Evolutionary conservation across 257 asterid species (phyloP).

Genomic region (Solanum boliviense): DNA sequence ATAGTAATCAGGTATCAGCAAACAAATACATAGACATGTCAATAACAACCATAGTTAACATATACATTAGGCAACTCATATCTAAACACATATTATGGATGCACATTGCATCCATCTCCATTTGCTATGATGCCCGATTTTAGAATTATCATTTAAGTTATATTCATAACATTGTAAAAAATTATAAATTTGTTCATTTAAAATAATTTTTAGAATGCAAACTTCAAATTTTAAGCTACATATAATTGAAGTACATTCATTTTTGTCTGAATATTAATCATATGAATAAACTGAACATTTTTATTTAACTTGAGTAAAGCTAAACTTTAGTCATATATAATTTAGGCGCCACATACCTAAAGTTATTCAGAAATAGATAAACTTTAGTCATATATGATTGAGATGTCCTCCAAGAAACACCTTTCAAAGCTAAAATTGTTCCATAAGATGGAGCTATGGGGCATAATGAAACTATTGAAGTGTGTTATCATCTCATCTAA

Average conservation of each 20-base stretch:
- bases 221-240: background rate
- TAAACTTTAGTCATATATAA: background rate
- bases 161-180: background rate
- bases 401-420: background rate
- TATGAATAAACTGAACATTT: background rate
- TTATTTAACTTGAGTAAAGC: background rate
- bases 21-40: background rate
- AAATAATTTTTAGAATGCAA: background rate
- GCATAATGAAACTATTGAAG: background rate
- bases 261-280: background rate
- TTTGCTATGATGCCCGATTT: background rate
- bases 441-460: background rate
- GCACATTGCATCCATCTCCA: background rate
- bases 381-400: background rate
- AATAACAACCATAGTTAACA: background rate
- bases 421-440: background rate
- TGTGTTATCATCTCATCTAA: background rate
- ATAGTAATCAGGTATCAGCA: background rate
- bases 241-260: background rate
- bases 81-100: background rate
- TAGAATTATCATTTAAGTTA: background rate
- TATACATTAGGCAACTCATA: background rate
- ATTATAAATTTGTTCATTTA: background rate
- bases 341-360: background rate
- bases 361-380: background rate